Evolutionary conservation across 306 rosid genomes (phyloP).

Genomic region (Canavalia ensiformis): DNA sequence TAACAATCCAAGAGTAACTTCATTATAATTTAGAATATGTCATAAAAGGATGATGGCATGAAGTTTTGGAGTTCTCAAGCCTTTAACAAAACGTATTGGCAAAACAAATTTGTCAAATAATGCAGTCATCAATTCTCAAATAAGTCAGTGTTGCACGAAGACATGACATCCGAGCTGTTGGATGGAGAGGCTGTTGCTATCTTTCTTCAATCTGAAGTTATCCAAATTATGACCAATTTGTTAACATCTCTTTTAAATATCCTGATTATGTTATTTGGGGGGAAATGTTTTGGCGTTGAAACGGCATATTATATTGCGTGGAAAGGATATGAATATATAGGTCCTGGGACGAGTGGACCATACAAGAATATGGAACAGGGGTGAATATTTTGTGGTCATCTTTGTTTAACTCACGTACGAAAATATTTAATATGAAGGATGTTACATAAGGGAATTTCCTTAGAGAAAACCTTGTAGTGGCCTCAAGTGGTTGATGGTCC

Average conservation of each 20-base stretch:
- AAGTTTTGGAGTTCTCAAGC: neutral
- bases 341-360: too few relatives aligned
- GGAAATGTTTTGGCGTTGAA: too few relatives aligned
- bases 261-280: too few relatives aligned
- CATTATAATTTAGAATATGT: too few relatives aligned
- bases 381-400: conserved; percentile 20
- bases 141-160: neutral
- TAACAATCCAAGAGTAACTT: too few relatives aligned
- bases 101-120: neutral
- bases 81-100: neutral
- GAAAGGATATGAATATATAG: too few relatives aligned
- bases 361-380: neutral
- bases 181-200: neutral
- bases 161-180: neutral
- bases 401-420: neutral
- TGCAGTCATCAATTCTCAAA: neutral
- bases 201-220: neutral
- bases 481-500: neutral
- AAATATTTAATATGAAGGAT: neutral
- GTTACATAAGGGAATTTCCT: neutral
- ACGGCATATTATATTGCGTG: too few relatives aligned
- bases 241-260: too few relatives aligned
- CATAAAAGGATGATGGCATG: neutral
- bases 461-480: neutral
- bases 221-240: neutral